These are phyloP conservation scores for Adenanthera pavonina DNA, from an alignment of 306 rosid species.

Conservation along the genomic window DNA sequence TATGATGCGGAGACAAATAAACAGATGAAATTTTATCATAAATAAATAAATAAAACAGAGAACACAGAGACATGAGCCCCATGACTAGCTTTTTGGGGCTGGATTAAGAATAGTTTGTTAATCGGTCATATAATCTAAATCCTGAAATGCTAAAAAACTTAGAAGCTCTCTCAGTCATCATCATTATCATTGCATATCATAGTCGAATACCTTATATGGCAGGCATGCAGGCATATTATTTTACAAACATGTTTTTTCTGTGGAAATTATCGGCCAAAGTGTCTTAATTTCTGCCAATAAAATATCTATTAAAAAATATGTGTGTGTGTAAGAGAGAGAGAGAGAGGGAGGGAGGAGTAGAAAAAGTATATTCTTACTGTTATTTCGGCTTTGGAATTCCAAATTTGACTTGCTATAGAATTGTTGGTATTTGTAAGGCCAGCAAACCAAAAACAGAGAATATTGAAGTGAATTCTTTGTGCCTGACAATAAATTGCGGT, in stretches of 20 bases:
- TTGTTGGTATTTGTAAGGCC: not conserved
- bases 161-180: not conserved
- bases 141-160: not conserved
- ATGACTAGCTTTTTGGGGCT: not conserved
- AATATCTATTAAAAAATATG: too few relatives aligned
- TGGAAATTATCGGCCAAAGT: not conserved
- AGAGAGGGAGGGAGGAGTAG: too few relatives aligned
- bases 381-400: too few relatives aligned
- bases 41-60: too few relatives aligned
- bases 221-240: not conserved
- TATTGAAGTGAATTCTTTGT: not conserved
- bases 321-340: too few relatives aligned
- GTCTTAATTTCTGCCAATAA: not conserved
- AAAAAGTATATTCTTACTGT: too few relatives aligned
- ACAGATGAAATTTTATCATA: too few relatives aligned
- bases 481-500: not conserved
- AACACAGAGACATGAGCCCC: not conserved
- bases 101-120: not conserved
- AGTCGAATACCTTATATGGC: not conserved
- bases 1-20: not conserved
- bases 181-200: not conserved
- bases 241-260: not conserved
- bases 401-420: not conserved
- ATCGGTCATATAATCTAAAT: not conserved
- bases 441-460: not conserved